phyloP scores from a whole-genome alignment of 1,284 basidiomycete species.

The Ganoderma sinense region DNA sequence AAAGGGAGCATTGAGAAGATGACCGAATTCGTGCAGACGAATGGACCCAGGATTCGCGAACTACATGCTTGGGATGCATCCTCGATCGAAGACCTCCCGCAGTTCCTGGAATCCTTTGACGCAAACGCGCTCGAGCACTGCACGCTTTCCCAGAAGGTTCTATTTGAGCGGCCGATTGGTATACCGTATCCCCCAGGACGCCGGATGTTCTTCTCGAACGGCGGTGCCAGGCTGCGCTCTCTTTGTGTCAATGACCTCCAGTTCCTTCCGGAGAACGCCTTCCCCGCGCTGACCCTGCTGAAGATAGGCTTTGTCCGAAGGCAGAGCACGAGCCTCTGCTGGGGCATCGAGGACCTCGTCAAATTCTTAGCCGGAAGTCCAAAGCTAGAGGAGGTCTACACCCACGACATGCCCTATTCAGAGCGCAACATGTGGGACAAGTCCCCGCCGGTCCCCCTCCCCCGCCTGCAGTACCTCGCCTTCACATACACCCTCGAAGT shows the following conservation, averaged over 20 bases:
- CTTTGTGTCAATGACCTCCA: background rate
- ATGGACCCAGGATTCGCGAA: background rate
- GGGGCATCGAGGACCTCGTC: slow-evolving; percentile 5
- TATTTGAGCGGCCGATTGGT: no score
- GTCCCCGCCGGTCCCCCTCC: background rate
- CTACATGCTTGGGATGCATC: background rate
- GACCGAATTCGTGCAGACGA: background rate
- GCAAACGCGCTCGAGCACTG: background rate
- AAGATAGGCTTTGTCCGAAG: background rate
- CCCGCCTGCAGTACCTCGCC: slow-evolving; percentile 2
- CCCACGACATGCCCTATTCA: background rate
- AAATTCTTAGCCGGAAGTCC: slow-evolving; percentile 9
- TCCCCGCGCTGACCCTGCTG: slow-evolving; percentile 1
- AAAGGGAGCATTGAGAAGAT: background rate
- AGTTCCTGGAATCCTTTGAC: background rate
- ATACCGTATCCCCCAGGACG: background rate
- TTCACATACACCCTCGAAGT: background rate
- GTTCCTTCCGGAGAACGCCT: slow-evolving; percentile 6
- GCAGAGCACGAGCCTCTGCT: background rate
- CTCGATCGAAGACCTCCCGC: background rate
- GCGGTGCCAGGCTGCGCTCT: slow-evolving; percentile 2
- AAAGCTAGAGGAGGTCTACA: slow-evolving; percentile 1
- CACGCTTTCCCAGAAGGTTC: background rate
- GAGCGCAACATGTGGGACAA: no score
- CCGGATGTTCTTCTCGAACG: slow-evolving; percentile 1